A percentile compares a stretch with the other conserved stretches of the same genome.
Conservation (phyloP, 2,329 filamentous ascomycete genomes). For the Aspergillus tanneri region DNA sequence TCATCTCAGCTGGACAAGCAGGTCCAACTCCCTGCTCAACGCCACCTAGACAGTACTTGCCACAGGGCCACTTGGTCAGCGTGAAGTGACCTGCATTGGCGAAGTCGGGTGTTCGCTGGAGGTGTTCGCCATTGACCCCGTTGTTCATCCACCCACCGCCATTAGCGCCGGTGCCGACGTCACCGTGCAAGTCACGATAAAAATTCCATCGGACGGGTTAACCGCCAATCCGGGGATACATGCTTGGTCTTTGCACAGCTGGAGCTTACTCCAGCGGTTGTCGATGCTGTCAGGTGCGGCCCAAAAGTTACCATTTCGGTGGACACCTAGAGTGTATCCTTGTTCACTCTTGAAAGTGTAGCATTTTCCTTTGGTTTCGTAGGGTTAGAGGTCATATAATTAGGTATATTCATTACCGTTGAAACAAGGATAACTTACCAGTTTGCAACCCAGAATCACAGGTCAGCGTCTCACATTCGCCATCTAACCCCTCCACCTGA, state of each 20-base stretch:
- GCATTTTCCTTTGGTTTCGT: slow-evolving; percentile 10
- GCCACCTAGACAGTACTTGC: slow-evolving; percentile 14
- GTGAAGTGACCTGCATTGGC: slow-evolving; percentile 8
- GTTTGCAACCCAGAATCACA: slow-evolving; percentile 8
- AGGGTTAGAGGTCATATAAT: no score
- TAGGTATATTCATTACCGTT: background rate
- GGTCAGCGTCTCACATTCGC: background rate
- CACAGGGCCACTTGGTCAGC: slow-evolving; percentile 12
- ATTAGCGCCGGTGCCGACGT: slow-evolving; percentile 6
- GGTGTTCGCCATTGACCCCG: slow-evolving; percentile 9
- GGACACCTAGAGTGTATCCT: slow-evolving; percentile 11
- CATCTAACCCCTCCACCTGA: background rate
- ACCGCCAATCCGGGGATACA: slow-evolving; percentile 2
- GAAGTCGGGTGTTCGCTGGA: slow-evolving; percentile 8
- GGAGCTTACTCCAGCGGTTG: slow-evolving; percentile 11
- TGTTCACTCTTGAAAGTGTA: slow-evolving; percentile 11
- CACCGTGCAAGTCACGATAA: slow-evolving; percentile 12
- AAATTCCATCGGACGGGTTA: slow-evolving; percentile 7
- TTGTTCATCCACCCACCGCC: slow-evolving; percentile 12
- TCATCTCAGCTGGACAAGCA: slow-evolving; percentile 6
- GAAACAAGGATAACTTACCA: background rate
- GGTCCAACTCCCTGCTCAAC: slow-evolving; percentile 9
- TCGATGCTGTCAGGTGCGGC: slow-evolving; percentile 4
- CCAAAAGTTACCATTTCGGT: slow-evolving; percentile 8
- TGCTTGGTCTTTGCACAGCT: slow-evolving; percentile 11